These are phyloP conservation scores for Scheffersomyces cryptocercus DNA, from an alignment of 1,139 yeast species.

Conservation along the genomic window DNA sequence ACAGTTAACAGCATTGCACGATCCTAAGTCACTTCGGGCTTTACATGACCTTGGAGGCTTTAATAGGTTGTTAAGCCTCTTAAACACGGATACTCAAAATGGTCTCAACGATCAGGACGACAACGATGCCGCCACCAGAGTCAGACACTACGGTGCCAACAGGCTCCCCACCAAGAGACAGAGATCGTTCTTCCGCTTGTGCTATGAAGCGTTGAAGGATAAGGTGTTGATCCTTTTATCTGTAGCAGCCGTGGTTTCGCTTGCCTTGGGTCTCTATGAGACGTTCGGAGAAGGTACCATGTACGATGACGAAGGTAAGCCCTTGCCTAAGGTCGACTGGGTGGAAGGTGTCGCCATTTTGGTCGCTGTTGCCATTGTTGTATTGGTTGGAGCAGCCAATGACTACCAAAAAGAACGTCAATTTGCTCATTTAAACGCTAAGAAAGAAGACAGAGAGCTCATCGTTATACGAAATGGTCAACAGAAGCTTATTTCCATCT, in stretches of 20 bases:
- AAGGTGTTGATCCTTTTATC: conserved; percentile 82
- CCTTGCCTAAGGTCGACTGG: conserved; percentile 87
- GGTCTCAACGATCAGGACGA: conserved; percentile 46
- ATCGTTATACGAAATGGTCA: conserved; percentile 75
- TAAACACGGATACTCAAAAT: conserved; percentile 37
- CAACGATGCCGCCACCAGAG: conserved; percentile 36
- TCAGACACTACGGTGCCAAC: conserved; percentile 62
- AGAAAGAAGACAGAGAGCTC: conserved; percentile 82
- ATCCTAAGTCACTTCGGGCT: conserved; percentile 50
- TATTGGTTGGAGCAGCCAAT: conserved; percentile 88
- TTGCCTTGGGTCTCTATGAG: conserved; percentile 89
- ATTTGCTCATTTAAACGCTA: conserved; percentile 81
- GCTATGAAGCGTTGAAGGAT: conserved; percentile 87
- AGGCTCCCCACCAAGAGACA: conserved; percentile 66
- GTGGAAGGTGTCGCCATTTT: conserved; percentile 98
- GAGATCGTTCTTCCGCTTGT: conserved; percentile 65
- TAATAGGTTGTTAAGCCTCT: conserved; percentile 22
- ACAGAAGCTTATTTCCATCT: conserved; percentile 69
- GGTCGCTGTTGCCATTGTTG: conserved; percentile 88
- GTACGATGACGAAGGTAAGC: conserved; percentile 73
- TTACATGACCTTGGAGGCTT: conserved; percentile 48
- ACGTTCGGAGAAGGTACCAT: conserved; percentile 82
- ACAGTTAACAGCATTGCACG: conserved; percentile 46
- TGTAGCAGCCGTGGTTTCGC: conserved; percentile 84
- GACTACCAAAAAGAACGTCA: conserved; percentile 97